A percentile compares a stretch with the other conserved stretches of the same genome.
Evolutionary conservation across 768 basidiomycete species (phyloP).

Genomic region (Boletus vinaceobasis): DNA sequence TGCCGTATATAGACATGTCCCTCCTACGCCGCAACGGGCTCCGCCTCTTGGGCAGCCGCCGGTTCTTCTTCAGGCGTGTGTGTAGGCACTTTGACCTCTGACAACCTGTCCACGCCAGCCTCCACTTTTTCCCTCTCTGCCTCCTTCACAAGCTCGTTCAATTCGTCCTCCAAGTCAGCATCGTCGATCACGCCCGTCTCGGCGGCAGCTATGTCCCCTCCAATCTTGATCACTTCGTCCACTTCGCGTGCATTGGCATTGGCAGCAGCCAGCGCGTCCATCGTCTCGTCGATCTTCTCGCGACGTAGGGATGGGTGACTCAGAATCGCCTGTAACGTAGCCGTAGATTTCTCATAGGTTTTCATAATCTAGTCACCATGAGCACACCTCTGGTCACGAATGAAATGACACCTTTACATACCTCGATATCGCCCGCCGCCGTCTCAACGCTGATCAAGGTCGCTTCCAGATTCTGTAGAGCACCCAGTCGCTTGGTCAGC

Average conservation of each 20-base stretch:
- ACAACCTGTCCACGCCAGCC: constrained; percentile 22
- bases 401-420: constrained; percentile 35
- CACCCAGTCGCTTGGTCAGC: constrained; percentile 67
- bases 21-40: constrained; percentile 11
- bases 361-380: constrained; percentile 64
- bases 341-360: constrained; percentile 78
- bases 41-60: neutral
- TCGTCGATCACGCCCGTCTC: constrained; percentile 50
- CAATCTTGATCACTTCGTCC: constrained; percentile 70
- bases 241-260: constrained; percentile 81
- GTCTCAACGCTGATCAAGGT: constrained; percentile 82
- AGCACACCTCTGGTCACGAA: neutral
- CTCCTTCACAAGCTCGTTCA: constrained; percentile 52
- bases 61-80: constrained; percentile 4
- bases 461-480: constrained; percentile 69
- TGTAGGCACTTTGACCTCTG: constrained; percentile 18
- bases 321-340: constrained; percentile 72
- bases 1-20: constrained; percentile 8
- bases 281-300: constrained; percentile 78
- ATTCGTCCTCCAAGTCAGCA: constrained; percentile 61
- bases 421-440: constrained; percentile 87
- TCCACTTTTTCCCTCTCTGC: constrained; percentile 39
- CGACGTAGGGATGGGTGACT: constrained; percentile 76
- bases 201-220: constrained; percentile 57
- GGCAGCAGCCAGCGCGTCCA: constrained; percentile 83